Evolutionary conservation across 78 protist genomes (phyloP).

Genomic region (Tieghemostelium lacteum): DNA sequence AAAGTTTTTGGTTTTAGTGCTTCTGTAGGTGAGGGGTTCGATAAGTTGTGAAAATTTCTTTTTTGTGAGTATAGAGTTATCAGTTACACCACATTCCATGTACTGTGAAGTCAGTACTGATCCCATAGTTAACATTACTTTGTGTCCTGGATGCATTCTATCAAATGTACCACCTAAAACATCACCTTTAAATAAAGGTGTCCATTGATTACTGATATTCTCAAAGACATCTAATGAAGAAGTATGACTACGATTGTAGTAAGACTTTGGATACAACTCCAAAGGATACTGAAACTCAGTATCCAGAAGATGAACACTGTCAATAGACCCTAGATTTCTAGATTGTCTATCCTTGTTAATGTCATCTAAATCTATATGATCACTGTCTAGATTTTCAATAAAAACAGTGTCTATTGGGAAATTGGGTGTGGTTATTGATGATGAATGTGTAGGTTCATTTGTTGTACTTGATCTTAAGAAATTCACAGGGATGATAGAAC

Average conservation of each 20-base stretch:
- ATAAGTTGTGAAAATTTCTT: conserved; percentile 43
- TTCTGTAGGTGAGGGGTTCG: conserved; percentile 29
- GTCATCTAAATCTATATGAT: neutral
- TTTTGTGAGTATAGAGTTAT: conserved; percentile 35
- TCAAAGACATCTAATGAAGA: neutral
- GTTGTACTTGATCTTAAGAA: neutral
- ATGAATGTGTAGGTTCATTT: neutral
- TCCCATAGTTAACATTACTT: conserved; percentile 54
- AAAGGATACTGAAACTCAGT: neutral
- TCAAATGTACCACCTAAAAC: conserved; percentile 74
- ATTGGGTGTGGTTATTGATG: neutral
- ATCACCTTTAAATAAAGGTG: conserved; percentile 50
- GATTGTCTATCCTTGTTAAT: neutral
- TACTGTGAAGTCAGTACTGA: conserved; percentile 33
- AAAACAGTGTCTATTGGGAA: conserved; percentile 11
- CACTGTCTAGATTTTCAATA: neutral
- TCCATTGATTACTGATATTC: neutral
- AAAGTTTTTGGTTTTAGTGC: conserved; percentile 19
- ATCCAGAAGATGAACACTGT: neutral
- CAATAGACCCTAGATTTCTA: neutral
- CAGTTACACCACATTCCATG: conserved; percentile 71
- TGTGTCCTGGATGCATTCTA: conserved; percentile 76
- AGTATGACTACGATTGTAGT: neutral
- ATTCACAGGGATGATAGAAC: conserved; percentile 32
- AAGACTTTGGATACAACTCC: neutral